Conservation (phyloP, 2,329 filamentous ascomycete species). For the Neoarthrinium moseri region DNA sequence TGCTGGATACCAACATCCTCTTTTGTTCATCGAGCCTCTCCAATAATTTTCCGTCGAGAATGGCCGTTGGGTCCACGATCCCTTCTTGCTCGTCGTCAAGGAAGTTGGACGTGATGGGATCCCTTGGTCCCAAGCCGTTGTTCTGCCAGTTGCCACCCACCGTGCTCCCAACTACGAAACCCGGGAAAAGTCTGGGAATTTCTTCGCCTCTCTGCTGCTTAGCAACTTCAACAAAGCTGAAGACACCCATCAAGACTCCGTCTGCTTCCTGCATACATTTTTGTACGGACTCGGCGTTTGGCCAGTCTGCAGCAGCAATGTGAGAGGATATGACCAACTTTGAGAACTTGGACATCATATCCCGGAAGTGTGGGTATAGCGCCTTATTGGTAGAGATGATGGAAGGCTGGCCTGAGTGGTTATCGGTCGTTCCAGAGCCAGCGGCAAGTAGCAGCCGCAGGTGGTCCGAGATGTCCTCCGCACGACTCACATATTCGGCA, state of each 20-base stretch:
- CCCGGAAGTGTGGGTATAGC: conserved; percentile 92
- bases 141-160: conserved; percentile 87
- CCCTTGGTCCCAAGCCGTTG: conserved; percentile 62
- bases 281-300: conserved; percentile 86
- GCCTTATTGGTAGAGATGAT: conserved; percentile 99
- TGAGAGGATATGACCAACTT: conserved; percentile 97
- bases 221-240: conserved; percentile 94
- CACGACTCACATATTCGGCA: conserved; percentile 86
- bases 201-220: conserved; percentile 90
- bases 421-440: conserved; percentile 95
- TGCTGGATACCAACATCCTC: conserved; percentile 78
- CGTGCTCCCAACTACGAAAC: conserved; percentile 84
- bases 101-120: conserved; percentile 78
- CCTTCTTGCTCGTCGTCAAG: conserved; percentile 75
- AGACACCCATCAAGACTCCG: conserved; percentile 88
- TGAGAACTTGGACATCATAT: conserved; percentile 99
- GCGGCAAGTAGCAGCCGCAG: conserved; percentile 89
- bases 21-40: conserved; percentile 85
- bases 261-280: conserved; percentile 98
- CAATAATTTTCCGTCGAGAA: conserved; percentile 74
- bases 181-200: conserved; percentile 88
- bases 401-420: conserved; percentile 97
- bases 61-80: conserved; percentile 66
- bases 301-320: conserved; percentile 94
- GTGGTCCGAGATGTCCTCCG: conserved; percentile 98